Evolutionary conservation across 2,329 filamentous ascomycete genomes (phyloP), one percentile per base, ranked within the genome.

Genomic region (Exophiala bonariae): DNA sequence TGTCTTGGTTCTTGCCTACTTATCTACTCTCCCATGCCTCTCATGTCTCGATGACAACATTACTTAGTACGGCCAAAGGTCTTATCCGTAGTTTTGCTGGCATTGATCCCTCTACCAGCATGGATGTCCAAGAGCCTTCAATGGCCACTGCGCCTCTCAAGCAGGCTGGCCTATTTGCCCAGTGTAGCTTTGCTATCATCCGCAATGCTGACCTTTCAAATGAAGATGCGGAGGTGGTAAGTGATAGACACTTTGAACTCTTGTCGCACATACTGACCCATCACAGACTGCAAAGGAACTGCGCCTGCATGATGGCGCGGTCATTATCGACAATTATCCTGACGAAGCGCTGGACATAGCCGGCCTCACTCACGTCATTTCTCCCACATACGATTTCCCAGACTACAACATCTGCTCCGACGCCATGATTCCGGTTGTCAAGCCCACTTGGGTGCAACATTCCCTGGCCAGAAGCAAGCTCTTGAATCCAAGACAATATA

Each of bases 311-410:
- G 77, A 75, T 39, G 81, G 75, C 17, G 70, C 71, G 38, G 68
- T 74, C 11, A 57, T 74, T 28, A 64, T 72, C 23, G 67, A 70
- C 53, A 52, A 70, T 32, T 61, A 66, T 2, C 66, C 65, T 8
- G 61, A 63, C 11, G 55, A 63, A 11, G 64, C 67, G 30, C 63
- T 65, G 13, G 57, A 67, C 3, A 63, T 56, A 9, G 30, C 20
- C 20, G 41, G 38, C 41, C 43, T 56, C 31, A 83, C 79, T 5
- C 83, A 87, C 63, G 79, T 89, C 50, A 74, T 89, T 54, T 79
- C 91, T 47, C 82, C 84, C 49, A 92, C 87, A 1, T 87, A 89
- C 67, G 90, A 99, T 65, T 99, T 99, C 59, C 84, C 88, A n/a
- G 83, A 92, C 60, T 97, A 93, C 65, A 75, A 81, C 50, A 78